These are phyloP conservation scores for Grosmannia huntii DNA, from an alignment of 2,329 filamentous ascomycete species.

Conservation along the genomic window DNA sequence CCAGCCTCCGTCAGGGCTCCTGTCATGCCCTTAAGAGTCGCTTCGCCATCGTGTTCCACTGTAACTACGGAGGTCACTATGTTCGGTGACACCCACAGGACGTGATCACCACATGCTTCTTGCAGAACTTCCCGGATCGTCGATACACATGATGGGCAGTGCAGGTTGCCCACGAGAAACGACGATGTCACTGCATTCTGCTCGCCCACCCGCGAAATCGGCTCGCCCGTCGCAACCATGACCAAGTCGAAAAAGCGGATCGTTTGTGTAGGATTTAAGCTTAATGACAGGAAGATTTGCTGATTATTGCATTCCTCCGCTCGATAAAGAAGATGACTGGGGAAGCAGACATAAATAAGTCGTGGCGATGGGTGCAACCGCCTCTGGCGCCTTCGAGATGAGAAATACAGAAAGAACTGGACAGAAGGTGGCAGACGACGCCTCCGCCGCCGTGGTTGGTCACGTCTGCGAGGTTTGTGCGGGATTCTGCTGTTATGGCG, in stretches of 20 bases:
- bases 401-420: background rate
- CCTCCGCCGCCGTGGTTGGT: background rate
- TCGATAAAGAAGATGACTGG: too few relatives aligned
- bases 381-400: too few relatives aligned
- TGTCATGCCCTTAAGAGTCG: constrained; percentile 30
- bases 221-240: constrained; percentile 16
- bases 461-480: constrained; percentile 11
- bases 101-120: constrained; percentile 29
- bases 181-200: constrained; percentile 34
- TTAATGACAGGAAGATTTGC: background rate
- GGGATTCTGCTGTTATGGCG: background rate
- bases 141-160: constrained; percentile 62
- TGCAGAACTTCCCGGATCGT: constrained; percentile 48
- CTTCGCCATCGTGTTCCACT: constrained; percentile 37
- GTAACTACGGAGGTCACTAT: constrained; percentile 59
- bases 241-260: background rate
- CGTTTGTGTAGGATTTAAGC: background rate
- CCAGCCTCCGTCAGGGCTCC: constrained; percentile 40
- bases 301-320: too few relatives aligned
- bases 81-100: constrained; percentile 52
- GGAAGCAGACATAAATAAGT: background rate
- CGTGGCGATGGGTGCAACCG: too few relatives aligned
- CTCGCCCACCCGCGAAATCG: constrained; percentile 7
- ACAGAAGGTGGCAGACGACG: background rate
- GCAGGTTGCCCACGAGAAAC: constrained; percentile 60